Evolutionary conservation across 768 basidiomycete genomes (phyloP), one percentile per base, ranked within the genome.

Genomic region (Lanmaoa pseudosensibilis): DNA sequence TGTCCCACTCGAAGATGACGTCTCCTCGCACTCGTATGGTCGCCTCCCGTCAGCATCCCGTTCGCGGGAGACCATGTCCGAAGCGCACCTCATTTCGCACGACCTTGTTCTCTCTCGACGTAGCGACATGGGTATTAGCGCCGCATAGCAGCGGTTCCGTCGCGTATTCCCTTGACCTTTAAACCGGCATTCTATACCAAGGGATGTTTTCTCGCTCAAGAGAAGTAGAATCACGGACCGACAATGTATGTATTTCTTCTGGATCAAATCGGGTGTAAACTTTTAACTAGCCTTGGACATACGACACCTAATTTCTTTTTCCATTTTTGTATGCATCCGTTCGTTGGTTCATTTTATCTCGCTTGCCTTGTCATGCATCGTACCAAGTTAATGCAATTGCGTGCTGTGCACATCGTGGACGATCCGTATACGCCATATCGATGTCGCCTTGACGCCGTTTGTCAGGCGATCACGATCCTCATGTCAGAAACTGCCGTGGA

Each of bases 61-160:
- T 33, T 59, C 64, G 38, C 49, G 62, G 40, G 62, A 64, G 47
- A 61, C 38, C 50, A 85, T 84, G 83, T 70, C 75, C 46, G 81
- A 84, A 64, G 75, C 76, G 4, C 77, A 79, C 25, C 78, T 77
- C 61, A 57, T 43, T 36, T 54, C 66, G 19, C 54, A 56, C 39
- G 32, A 52, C 16, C 58, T 57, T 16, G 58, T 55, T 36, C 58
- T 58, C 45, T 59, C 69, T 13, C 64, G 51, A 39, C 60, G 55
- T 39, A 48, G 47, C 46, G 68, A 66, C 34, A 34, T 33, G 33
- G 51, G 55, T 37, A 18, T 46, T 16, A 39, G 23, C 37, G 57
- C 49, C 16, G 66, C 44, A 44, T 68, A 60, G 49, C 34, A 16
- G 40, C 32, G 23, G 47, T 21, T 30, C 8, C 49, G 41, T 38